Base-by-base conservation (phyloP, 495 filamentous ascomycete species). In the Penicillium silybi region DNA sequence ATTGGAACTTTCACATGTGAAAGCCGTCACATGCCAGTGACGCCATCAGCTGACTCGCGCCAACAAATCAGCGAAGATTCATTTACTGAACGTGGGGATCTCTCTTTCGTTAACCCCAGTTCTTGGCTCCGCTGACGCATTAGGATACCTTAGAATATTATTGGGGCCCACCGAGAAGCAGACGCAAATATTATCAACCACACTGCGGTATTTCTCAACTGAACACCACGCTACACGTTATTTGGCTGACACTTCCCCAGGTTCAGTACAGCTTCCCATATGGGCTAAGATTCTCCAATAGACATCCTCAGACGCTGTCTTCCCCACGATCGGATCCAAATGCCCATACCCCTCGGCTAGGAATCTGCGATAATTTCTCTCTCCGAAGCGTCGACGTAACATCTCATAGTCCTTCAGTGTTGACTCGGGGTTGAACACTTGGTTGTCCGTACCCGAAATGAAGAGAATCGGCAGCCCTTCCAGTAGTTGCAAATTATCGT, bases 321-420 rank as follows among this genome's bases (percentile, higher is more conserved):
- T 73, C 1, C 84, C 84, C 75, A 87, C 83, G 79, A 84, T 86
- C 44, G 74, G 75, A 66, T 87, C 85, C 46, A 87, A 61, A 59
- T 87, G 85, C 20, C 85, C 85, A 50, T 85, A 84, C n/a, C 80
- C 79, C 7, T 80, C 74, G 7, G 85, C 75, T 6, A 85, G 72
- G 18, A 70, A 57, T 16, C 83, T 66, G 35, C 68, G 69, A 62
- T 85, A 86, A 42, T 71, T 39, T 25, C 59, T 52, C 35, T 63
- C 57, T 0, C 79, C 78, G 63, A 87, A 85, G 15, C 55, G 57
- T 20, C 81, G 69, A 37, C 77, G 73, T 27, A 86, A 68, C 41
- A 78, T 58, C 60, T 80, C 75, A 54, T 83, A 86, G 18, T 79
- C 79, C 41, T 64, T 68, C 48, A 80, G 73, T 8, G 82, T 88